A percentile compares a stretch with the other conserved stretches of the same genome.
Evolutionary conservation across 805 yeast genomes (phyloP).

Genomic region (Wickerhamiella galacta): DNA sequence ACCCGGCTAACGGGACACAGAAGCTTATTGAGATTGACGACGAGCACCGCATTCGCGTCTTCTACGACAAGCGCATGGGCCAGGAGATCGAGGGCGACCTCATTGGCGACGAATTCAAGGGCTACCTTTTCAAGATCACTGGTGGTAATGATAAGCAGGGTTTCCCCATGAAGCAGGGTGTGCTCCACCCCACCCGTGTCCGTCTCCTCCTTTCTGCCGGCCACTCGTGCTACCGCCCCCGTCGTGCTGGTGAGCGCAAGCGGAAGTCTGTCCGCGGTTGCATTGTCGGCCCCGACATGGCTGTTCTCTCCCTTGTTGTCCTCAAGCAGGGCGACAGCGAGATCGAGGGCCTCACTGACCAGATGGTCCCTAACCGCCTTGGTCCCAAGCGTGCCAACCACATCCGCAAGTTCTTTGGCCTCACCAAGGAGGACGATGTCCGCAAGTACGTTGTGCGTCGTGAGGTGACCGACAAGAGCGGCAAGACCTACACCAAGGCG

Average conservation of each 20-base stretch:
- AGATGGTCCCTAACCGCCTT: conserved; percentile 93
- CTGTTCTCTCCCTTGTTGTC: conserved; percentile 84
- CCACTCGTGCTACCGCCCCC: conserved; percentile 98
- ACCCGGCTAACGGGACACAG: conserved; percentile 99
- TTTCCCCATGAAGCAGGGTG: conserved; percentile 99
- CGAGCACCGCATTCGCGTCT: conserved; percentile 95
- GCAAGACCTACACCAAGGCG: conserved; percentile 97
- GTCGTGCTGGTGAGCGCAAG: conserved; percentile 99
- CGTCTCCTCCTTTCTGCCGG: conserved; percentile 86
- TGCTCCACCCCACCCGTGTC: conserved; percentile 98
- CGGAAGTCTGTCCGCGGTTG: conserved; percentile 99
- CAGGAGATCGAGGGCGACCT: conserved; percentile 99
- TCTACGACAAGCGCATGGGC: conserved; percentile 99
- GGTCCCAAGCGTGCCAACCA: conserved; percentile 99
- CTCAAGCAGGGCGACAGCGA: conserved; percentile 96
- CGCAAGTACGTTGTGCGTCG: conserved; percentile 92
- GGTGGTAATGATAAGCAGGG: conserved; percentile 99
- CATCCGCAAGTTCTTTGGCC: conserved; percentile 99
- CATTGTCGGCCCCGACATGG: conserved; percentile 92
- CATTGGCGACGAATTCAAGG: conserved; percentile 97
- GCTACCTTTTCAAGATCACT: conserved; percentile 95
- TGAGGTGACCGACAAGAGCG: conserved; percentile 87
- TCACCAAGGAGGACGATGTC: conserved; percentile 84
- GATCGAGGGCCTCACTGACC: conserved; percentile 89
- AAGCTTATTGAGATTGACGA: conserved; percentile 96